Percentiles rank a stretch among this genome's conserved stretches.
These are phyloP conservation scores for Friedmanniomyces endolithicus DNA, from an alignment of 495 filamentous ascomycete species.

Conservation along the genomic window DNA sequence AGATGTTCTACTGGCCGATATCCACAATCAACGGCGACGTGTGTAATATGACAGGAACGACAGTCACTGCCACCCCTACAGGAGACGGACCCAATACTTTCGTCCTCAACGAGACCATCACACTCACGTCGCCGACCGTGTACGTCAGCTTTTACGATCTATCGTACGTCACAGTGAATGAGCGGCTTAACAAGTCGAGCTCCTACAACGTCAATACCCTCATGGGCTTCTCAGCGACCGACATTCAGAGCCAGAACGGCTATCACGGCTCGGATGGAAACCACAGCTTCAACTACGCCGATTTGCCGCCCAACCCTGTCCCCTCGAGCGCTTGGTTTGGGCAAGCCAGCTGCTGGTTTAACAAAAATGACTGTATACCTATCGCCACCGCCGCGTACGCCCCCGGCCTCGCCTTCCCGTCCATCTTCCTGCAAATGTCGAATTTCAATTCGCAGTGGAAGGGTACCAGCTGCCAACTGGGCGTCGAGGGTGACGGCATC, in stretches of 20 bases:
- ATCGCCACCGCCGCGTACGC: not conserved
- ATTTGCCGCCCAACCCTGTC: slow-evolving; percentile 9
- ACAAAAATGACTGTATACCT: not conserved
- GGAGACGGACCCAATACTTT: not conserved
- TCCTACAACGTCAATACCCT: not conserved
- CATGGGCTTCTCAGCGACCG: not conserved
- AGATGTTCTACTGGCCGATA: slow-evolving; percentile 1
- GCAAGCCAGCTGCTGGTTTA: not conserved
- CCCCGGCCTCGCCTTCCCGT: not conserved
- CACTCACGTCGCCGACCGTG: not conserved
- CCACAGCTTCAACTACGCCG: slow-evolving; percentile 5
- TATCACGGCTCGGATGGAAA: not conserved
- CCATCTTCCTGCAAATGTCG: not conserved
- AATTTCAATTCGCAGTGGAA: not conserved
- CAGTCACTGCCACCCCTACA: not conserved
- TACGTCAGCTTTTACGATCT: not conserved
- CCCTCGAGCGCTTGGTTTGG: slow-evolving; percentile 3
- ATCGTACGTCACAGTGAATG: not conserved
- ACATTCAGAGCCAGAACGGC: not conserved
- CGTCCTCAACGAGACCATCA: not conserved
- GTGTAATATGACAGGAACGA: not conserved
- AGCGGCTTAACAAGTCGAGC: not conserved
- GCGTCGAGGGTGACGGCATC: not conserved
- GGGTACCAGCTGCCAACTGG: not conserved
- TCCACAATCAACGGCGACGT: not conserved